These are phyloP conservation scores for Periconia sp. DNA, from an alignment of 2,329 filamentous ascomycete genomes.

Conservation along the genomic window DNA sequence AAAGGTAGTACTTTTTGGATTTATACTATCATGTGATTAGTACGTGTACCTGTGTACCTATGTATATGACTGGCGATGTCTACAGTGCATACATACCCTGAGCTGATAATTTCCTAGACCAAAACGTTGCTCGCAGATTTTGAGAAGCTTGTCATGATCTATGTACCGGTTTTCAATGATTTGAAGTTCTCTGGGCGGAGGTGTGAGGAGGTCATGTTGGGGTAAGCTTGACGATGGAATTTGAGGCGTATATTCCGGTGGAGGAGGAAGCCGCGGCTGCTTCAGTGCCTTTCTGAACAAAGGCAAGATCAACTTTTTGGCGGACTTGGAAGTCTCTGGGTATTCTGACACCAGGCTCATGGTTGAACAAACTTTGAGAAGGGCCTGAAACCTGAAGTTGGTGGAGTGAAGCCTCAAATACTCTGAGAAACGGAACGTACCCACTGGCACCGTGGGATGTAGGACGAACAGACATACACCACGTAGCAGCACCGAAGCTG, in stretches of 20 bases:
- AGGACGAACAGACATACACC: conserved; percentile 1
- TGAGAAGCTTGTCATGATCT: conserved; percentile 17
- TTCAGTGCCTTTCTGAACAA: neutral
- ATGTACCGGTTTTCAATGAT: conserved; percentile 24
- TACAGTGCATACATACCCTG: neutral
- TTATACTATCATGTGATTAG: conserved; percentile 1
- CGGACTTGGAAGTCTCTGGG: neutral
- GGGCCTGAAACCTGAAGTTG: too few species aligned
- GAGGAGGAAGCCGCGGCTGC: neutral
- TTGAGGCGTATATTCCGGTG: neutral
- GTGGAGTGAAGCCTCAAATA: too few species aligned
- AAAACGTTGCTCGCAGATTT: conserved; percentile 13
- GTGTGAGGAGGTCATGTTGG: neutral
- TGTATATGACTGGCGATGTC: too few species aligned
- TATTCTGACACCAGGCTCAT: neutral
- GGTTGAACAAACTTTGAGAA: neutral
- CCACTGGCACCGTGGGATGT: neutral
- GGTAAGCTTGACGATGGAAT: neutral
- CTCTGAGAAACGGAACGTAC: too few species aligned
- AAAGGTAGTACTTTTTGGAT: conserved; percentile 1
- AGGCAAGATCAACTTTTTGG: neutral
- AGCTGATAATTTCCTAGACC: conserved; percentile 12
- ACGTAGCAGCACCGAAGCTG: conserved; percentile 1
- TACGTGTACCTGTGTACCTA: too few species aligned
- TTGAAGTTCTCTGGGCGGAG: conserved; percentile 3